These are phyloP conservation scores for Primulina tabacum DNA, from an alignment of 257 asterid genomes.

Conservation along the genomic window DNA sequence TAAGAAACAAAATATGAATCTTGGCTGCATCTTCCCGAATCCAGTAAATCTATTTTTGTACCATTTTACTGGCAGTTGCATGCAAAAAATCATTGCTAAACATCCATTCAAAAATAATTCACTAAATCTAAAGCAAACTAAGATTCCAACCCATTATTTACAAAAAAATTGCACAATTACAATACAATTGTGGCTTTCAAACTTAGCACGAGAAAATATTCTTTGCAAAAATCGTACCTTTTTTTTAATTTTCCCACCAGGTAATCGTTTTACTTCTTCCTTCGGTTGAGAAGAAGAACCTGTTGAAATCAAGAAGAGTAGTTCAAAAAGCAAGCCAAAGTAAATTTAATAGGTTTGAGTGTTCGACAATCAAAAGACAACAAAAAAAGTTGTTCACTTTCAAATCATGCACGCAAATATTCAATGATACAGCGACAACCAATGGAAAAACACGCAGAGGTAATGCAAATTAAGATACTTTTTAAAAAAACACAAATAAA, in stretches of 20 bases:
- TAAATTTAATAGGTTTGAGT: background rate
- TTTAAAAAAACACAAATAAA: too few relatives aligned
- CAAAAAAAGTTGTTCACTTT: background rate
- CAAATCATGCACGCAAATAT: background rate
- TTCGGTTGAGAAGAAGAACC: slow-evolving; percentile 85
- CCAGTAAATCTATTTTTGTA: too few relatives aligned
- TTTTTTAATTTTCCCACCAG: slow-evolving; percentile 96
- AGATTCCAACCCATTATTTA: background rate
- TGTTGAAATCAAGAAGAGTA: slow-evolving; percentile 38
- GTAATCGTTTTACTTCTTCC: slow-evolving; percentile 95
- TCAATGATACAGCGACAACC: background rate
- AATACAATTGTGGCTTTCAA: background rate
- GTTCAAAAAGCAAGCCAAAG: slow-evolving; percentile 16
- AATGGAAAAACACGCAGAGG: background rate
- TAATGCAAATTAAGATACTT: background rate
- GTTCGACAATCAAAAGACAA: background rate
- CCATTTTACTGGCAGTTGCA: background rate
- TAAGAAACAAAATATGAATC: background rate
- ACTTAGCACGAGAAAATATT: slow-evolving; percentile 7
- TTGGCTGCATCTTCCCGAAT: background rate
- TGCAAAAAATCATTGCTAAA: too few relatives aligned
- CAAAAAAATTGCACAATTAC: too few relatives aligned
- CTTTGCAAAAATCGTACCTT: slow-evolving; percentile 44
- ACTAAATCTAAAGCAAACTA: background rate
- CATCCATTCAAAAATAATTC: background rate